Percentiles rank a stretch among this genome's conserved stretches.
Evolutionary conservation across 305 asterid species (phyloP).

Genomic region (Andrographis paniculata): DNA sequence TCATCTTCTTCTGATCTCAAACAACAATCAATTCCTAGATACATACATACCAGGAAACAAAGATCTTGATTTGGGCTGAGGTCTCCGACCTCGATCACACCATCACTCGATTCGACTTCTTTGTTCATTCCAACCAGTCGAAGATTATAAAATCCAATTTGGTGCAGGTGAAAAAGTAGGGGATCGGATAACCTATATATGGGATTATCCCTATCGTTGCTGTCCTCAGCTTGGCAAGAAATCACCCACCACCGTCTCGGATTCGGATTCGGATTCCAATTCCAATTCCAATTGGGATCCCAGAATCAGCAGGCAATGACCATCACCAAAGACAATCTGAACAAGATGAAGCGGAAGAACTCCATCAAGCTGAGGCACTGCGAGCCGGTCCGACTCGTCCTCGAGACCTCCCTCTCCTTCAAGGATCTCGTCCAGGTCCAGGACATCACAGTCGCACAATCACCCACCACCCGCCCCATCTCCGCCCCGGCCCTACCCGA

Average conservation of each 20-base stretch:
- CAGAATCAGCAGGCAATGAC: constrained; percentile 26
- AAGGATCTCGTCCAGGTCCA: constrained; percentile 36
- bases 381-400: constrained; percentile 53
- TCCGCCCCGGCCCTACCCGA: constrained; percentile 33
- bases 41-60: too few species aligned
- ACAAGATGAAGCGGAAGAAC: constrained; percentile 38
- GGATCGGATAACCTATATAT: too few species aligned
- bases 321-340: constrained; percentile 22
- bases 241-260: constrained; percentile 21
- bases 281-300: constrained; percentile 26
- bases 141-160: too few species aligned
- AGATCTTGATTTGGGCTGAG: too few species aligned
- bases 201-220: constrained; percentile 29
- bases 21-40: too few species aligned
- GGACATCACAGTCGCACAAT: constrained; percentile 22
- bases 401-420: constrained; percentile 52
- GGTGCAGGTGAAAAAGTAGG: too few species aligned
- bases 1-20: too few species aligned
- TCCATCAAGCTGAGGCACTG: constrained; percentile 37
- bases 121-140: too few species aligned
- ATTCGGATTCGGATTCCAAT: constrained; percentile 27
- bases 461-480: too few species aligned
- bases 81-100: too few species aligned
- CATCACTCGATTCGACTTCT: too few species aligned
- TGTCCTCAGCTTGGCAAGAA: constrained; percentile 39